Percentiles rank a stretch among this genome's conserved stretches.
Evolutionary conservation across 805 yeast genomes (phyloP).

Genomic region (Candida alai): DNA sequence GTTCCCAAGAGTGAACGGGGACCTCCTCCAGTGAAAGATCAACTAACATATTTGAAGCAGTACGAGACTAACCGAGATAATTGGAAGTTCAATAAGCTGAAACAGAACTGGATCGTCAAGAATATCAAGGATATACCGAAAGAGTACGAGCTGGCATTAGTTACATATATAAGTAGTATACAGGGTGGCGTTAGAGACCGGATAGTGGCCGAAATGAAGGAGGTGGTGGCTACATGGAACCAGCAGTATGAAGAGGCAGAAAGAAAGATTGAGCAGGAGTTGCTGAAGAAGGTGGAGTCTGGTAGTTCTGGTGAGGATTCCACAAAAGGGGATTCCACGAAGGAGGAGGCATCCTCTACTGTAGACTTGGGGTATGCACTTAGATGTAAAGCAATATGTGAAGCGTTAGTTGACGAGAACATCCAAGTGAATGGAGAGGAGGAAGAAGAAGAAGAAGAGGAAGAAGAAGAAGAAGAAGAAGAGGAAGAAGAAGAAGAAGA

Average conservation of each 20-base stretch:
- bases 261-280: slow-evolving; percentile 34
- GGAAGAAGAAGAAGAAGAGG: slow-evolving; percentile 12
- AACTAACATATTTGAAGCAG: slow-evolving; percentile 58
- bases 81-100: slow-evolving; percentile 86
- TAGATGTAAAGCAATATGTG: slow-evolving; percentile 36
- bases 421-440: slow-evolving; percentile 29
- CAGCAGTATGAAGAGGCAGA: slow-evolving; percentile 40
- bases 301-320: slow-evolving; percentile 17
- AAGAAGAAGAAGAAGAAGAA: too few species aligned
- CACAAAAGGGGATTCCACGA: slow-evolving; percentile 13
- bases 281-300: slow-evolving; percentile 15
- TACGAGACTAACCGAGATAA: slow-evolving; percentile 50
- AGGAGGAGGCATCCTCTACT: slow-evolving; percentile 13
- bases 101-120: slow-evolving; percentile 79
- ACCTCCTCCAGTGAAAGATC: slow-evolving; percentile 77
- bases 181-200: slow-evolving; percentile 70
- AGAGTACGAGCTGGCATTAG: slow-evolving; percentile 48
- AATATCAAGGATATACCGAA: slow-evolving; percentile 52
- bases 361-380: slow-evolving; percentile 38
- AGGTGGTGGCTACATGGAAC: slow-evolving; percentile 56
- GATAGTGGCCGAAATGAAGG: slow-evolving; percentile 45
- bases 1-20: slow-evolving; percentile 63
- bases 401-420: slow-evolving; percentile 31
- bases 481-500: slow-evolving; percentile 39
- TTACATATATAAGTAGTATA: slow-evolving; percentile 52